Conservation (phyloP, 2,329 filamentous ascomycete genomes). For the Colletotrichum sp. region DNA sequence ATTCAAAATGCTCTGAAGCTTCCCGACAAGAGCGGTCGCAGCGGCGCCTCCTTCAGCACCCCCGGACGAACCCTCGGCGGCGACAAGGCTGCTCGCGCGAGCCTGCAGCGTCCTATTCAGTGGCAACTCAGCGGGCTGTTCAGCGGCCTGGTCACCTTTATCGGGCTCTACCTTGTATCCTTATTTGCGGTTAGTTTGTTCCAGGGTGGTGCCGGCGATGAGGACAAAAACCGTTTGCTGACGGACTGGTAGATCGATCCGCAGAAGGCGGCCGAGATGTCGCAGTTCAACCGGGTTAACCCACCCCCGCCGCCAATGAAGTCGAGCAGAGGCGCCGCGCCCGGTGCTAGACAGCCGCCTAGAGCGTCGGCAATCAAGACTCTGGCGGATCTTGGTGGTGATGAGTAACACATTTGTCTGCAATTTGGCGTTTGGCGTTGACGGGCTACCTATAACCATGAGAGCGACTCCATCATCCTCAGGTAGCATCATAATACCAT, state of each 20-base stretch:
- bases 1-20: constrained; percentile 74
- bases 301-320: constrained; percentile 30
- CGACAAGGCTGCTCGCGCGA: constrained; percentile 23
- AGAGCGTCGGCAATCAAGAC: constrained; percentile 53
- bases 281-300: constrained; percentile 61
- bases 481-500: no score
- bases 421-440: background rate
- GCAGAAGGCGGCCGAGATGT: constrained; percentile 65
- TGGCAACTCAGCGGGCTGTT: constrained; percentile 48
- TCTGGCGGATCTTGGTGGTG: constrained; percentile 55
- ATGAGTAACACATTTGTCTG: background rate
- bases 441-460: background rate
- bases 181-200: constrained; percentile 60
- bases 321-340: constrained; percentile 18
- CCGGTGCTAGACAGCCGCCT: constrained; percentile 18
- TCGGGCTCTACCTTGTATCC: constrained; percentile 66
- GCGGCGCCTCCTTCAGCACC: constrained; percentile 55
- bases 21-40: constrained; percentile 41
- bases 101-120: constrained; percentile 25
- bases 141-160: constrained; percentile 56
- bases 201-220: background rate
- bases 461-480: no score
- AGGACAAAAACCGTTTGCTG: background rate
- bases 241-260: constrained; percentile 57
- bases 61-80: constrained; percentile 65